Base-by-base conservation (phyloP, 192 early-diverging fungal species). In the Spizellomyces sp. region DNA sequence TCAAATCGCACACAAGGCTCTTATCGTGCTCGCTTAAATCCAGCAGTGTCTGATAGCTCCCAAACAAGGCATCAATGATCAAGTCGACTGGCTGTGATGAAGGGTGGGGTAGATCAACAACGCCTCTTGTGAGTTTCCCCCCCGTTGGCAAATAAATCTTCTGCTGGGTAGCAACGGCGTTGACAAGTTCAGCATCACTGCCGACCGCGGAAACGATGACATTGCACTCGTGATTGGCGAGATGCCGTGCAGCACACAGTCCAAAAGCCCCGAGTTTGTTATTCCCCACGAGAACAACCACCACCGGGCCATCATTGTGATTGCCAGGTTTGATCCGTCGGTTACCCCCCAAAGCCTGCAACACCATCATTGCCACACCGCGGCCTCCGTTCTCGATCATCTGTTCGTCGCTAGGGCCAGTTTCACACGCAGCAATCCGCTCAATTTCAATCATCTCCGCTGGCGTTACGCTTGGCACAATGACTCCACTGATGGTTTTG, bases 321-420 rank as follows among this genome's bases (percentile, higher is more conserved):
- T 92, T 94, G 42, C 86, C 82, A 12, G 86, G 85, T 58, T 89
- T 86, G 52, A 94, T 90, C n/a, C 92, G 81, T 41, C 91, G 82
- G 4, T 82, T 80, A 19, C 90, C 90, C 46, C 90, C 90, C n/a
- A 94, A 70, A 19, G 86, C 86, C 69, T 91, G 89, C 48, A 94
- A 70, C 45, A 83, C 86, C 80, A 93, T 79, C 83, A 89, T 89
- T 21, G 91, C 88, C 10, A 81, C 82, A 22, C 89, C 84, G 48
- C 90, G 81, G 7, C 88, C 93, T 14, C 86, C 93, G 80, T 93
- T 94, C 74, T 94, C 93, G 59, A 92, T 85, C 82, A 91, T 84
- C 67, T 90, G 89, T 50, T 84, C 82, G 5, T 89, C 84, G 61
- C 81, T 88, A 15, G 88, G 87, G 5, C 93, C 91, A 52, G 85